Conservation (phyloP, 2,329 filamentous ascomycete genomes). For the Pyrenochaeta sp. region DNA sequence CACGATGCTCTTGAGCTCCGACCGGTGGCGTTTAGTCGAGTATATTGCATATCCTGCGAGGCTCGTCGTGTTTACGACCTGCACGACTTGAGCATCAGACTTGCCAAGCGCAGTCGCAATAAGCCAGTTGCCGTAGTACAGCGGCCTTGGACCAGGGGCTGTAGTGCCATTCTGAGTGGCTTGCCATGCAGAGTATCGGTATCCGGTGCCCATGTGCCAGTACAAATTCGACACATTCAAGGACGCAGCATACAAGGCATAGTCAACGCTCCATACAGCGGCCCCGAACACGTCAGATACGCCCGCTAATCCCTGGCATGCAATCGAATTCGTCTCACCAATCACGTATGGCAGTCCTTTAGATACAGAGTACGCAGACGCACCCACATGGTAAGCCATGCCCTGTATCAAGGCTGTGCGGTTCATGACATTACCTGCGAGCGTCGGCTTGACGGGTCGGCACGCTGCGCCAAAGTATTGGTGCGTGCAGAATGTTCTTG, state of each 20-base stretch:
- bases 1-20: conserved; percentile 15
- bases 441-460: conserved; percentile 49
- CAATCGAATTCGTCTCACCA: conserved; percentile 69
- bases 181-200: conserved; percentile 69
- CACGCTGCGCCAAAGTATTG: conserved; percentile 26
- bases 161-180: conserved; percentile 66
- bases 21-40: conserved; percentile 1
- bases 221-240: conserved; percentile 64
- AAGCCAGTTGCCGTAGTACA: conserved; percentile 68
- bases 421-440: conserved; percentile 71
- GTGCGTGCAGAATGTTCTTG: conserved; percentile 25
- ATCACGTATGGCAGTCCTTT: conserved; percentile 61
- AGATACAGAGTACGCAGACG: conserved; percentile 51
- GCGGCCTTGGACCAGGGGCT: conserved; percentile 50
- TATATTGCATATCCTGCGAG: conserved; percentile 22
- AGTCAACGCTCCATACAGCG: conserved; percentile 70
- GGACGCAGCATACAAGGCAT: conserved; percentile 64
- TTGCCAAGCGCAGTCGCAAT: conserved; percentile 64
- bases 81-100: conserved; percentile 15
- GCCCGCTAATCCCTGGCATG: conserved; percentile 66
- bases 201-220: conserved; percentile 71
- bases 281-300: conserved; percentile 72
- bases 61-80: conserved; percentile 11
- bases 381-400: conserved; percentile 58
- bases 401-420: conserved; percentile 61